Evolutionary conservation across 805 yeast genomes (phyloP).

Genomic region (Lachancea lanzarotensis): DNA sequence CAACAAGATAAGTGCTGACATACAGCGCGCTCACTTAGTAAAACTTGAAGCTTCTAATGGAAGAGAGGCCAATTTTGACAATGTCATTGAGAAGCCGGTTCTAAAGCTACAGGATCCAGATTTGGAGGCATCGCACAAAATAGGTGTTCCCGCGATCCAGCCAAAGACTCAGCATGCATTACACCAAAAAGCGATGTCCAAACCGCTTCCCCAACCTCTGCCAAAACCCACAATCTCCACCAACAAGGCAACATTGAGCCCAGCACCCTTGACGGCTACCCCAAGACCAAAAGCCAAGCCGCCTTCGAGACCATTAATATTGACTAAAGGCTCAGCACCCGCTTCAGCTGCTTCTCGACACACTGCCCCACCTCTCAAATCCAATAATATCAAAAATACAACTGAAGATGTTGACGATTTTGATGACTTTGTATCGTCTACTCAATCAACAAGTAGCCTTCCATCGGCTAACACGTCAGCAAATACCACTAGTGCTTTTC

Average conservation of each 20-base stretch:
- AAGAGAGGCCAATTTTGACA: conserved; percentile 19
- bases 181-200: neutral
- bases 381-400: conserved; percentile 8
- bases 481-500: conserved; percentile 20
- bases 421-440: conserved; percentile 28
- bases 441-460: conserved; percentile 6
- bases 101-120: conserved; percentile 20
- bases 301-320: conserved; percentile 4
- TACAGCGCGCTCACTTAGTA: conserved; percentile 40
- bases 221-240: neutral
- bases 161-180: conserved; percentile 13
- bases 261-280: neutral
- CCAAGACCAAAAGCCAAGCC: neutral
- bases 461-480: conserved; percentile 12
- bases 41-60: conserved; percentile 28
- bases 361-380: neutral
- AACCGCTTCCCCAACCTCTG: conserved; percentile 1
- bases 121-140: conserved; percentile 19
- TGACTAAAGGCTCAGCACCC: conserved; percentile 4
- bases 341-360: neutral
- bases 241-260: neutral
- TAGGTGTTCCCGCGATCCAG: conserved; percentile 21
- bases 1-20: conserved; percentile 35
- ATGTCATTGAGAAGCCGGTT: conserved; percentile 20
- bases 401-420: conserved; percentile 29